Base-by-base conservation (phyloP, 106 monocot genomes). In the Allium fistulosum region DNA sequence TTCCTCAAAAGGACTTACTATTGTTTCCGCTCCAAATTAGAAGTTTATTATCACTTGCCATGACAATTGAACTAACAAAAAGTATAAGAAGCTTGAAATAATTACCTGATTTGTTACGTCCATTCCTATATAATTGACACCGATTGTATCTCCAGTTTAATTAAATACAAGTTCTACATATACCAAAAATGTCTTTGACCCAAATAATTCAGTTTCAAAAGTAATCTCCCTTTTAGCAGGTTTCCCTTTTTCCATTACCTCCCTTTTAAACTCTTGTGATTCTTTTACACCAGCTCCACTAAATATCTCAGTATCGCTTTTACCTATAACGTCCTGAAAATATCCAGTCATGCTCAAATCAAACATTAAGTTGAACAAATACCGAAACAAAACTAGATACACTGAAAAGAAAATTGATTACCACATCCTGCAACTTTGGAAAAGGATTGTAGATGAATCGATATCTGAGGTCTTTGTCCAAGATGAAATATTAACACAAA, bases 361-460 rank as follows among this genome's bases (percentile, higher is more conserved):
- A 82, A 65, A 61, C 51, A 14, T 55, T 55, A 59, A 60, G 59
- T 50, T 37, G 58, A 18, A 1, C 63, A 63, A 27, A 51, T 49
- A 16, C 6, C 55, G 17, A 46, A 52, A 14, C 9, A 56, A 7
- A 59, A 17, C 22, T 7, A 22, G 22, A 22, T 22, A 22, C 22
- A 22, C 22, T 22, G 22, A 22, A 22, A 22, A 22, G 22, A 22
- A 22, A 22, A 22, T 22, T 22, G 22, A 22, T 65, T 80, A 90
- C 90, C 90, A 83, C 85, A 68, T 80, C 90, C 55, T 82, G 37
- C 82, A 67, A 26, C 71, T 72, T 58, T 85, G 90, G n/a, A 45
- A 82, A 90, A 67, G 82, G 85, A 62, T 90, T 90, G 59, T 85
- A 90, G 61, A 90, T 90, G 77, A 90, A 90, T 62, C 90, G 90